These are phyloP conservation scores for Letharia lupina DNA, from an alignment of 495 filamentous ascomycete species.

Conservation along the genomic window DNA sequence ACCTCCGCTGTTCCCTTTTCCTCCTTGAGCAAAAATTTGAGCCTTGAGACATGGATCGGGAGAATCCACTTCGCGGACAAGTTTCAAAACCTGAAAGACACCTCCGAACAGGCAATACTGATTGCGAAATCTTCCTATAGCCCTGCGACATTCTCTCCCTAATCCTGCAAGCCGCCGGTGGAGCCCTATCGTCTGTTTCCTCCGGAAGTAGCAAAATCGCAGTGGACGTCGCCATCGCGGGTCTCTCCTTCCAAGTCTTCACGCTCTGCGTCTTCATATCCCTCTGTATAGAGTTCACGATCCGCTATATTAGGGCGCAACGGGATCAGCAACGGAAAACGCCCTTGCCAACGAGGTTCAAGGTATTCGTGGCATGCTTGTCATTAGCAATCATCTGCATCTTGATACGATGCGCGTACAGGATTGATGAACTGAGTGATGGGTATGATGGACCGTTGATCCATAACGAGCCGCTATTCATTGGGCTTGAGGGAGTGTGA, in stretches of 20 bases:
- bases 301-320: conserved; percentile 28
- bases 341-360: conserved; percentile 26
- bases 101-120: not conserved
- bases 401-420: conserved; percentile 40
- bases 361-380: conserved; percentile 40
- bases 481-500: conserved; percentile 43
- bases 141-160: conserved; percentile 43
- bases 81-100: not conserved
- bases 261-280: conserved; percentile 42
- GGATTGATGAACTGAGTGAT: conserved; percentile 42
- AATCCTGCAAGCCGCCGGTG: conserved; percentile 44
- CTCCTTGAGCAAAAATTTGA: not conserved
- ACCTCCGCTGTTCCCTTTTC: not conserved
- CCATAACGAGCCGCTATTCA: conserved; percentile 39
- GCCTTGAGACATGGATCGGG: not conserved
- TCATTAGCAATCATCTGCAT: conserved; percentile 38
- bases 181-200: conserved; percentile 34
- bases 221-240: conserved; percentile 34
- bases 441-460: conserved; percentile 38
- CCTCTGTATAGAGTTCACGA: conserved; percentile 36
- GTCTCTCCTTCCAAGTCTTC: conserved; percentile 39
- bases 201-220: conserved; percentile 26
- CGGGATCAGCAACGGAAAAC: conserved; percentile 17
- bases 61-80: not conserved
- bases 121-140: not conserved